These are phyloP conservation scores for Mycena pura DNA, from an alignment of 768 basidiomycete genomes.

Conservation along the genomic window DNA sequence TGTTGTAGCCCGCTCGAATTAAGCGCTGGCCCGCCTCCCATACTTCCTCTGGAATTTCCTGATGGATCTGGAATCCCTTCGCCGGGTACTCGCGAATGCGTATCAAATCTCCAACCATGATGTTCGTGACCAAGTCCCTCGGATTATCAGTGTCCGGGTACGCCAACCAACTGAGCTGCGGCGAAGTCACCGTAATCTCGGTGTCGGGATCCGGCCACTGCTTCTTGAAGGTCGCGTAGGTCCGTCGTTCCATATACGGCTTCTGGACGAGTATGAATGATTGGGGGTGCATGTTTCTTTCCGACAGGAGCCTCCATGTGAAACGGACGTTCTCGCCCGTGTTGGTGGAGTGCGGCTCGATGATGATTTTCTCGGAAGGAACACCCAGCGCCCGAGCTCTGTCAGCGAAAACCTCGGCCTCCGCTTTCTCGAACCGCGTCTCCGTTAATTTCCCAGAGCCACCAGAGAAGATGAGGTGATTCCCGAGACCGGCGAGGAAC, in stretches of 20 bases:
- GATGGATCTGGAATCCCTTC: slow-evolving; percentile 23
- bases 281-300: neutral
- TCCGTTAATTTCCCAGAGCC: slow-evolving; percentile 6
- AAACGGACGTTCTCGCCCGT: slow-evolving; percentile 29
- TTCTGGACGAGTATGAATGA: slow-evolving; percentile 27
- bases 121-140: slow-evolving; percentile 18
- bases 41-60: slow-evolving; percentile 20
- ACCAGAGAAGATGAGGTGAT: slow-evolving; percentile 25
- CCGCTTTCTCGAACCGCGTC: slow-evolving; percentile 12
- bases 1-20: slow-evolving; percentile 17
- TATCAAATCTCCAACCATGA: slow-evolving; percentile 28
- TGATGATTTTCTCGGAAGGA: slow-evolving; percentile 12
- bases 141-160: slow-evolving; percentile 23
- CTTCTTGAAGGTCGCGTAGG: slow-evolving; percentile 27
- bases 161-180: slow-evolving; percentile 18
- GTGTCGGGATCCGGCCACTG: slow-evolving; percentile 20
- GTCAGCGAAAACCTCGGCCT: slow-evolving; percentile 20
- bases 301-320: slow-evolving; percentile 6
- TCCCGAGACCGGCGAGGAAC: slow-evolving; percentile 15
- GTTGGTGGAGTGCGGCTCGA: slow-evolving; percentile 22
- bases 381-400: slow-evolving; percentile 22
- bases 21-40: slow-evolving; percentile 22
- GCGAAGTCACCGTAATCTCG: slow-evolving; percentile 23
- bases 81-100: slow-evolving; percentile 26
- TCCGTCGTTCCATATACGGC: slow-evolving; percentile 30